Percentiles rank a stretch among this genome's conserved stretches.
These are phyloP conservation scores for Parathielavia appendiculata DNA, from an alignment of 495 filamentous ascomycete species.

Conservation along the genomic window DNA sequence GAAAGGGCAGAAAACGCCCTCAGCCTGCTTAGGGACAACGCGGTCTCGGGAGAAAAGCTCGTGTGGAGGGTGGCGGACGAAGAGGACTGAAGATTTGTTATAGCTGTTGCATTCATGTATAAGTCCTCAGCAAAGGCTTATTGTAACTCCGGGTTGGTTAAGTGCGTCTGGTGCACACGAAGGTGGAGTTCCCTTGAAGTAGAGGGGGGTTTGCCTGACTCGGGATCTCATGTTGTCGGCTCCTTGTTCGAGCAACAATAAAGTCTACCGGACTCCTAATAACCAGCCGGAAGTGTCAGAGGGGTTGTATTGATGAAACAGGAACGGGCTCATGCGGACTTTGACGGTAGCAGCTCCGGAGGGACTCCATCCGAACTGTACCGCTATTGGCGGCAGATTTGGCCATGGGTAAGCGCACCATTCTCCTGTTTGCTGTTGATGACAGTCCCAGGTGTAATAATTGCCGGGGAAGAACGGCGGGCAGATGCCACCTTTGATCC, in stretches of 20 bases:
- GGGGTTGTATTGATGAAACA: not conserved
- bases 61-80: constrained; percentile 42
- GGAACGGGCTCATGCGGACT: not conserved
- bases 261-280: too few relatives aligned
- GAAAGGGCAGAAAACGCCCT: constrained; percentile 47
- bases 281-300: too few relatives aligned
- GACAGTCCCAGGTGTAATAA: constrained; percentile 4
- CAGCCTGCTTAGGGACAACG: constrained; percentile 37
- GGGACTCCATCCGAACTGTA: constrained; percentile 7
- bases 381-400: constrained; percentile 18
- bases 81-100: constrained; percentile 3
- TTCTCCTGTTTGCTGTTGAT: not conserved
- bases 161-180: too few relatives aligned
- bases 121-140: too few relatives aligned
- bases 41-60: constrained; percentile 46
- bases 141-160: too few relatives aligned
- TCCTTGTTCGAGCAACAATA: too few relatives aligned
- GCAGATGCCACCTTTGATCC: not conserved
- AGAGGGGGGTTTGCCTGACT: not conserved
- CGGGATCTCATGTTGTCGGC: too few relatives aligned
- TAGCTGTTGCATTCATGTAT: not conserved
- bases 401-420: constrained; percentile 4
- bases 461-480: not conserved
- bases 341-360: constrained; percentile 6
- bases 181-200: not conserved